phyloP scores from a whole-genome alignment of 768 basidiomycete genomes.

The Lepiota venenata region DNA sequence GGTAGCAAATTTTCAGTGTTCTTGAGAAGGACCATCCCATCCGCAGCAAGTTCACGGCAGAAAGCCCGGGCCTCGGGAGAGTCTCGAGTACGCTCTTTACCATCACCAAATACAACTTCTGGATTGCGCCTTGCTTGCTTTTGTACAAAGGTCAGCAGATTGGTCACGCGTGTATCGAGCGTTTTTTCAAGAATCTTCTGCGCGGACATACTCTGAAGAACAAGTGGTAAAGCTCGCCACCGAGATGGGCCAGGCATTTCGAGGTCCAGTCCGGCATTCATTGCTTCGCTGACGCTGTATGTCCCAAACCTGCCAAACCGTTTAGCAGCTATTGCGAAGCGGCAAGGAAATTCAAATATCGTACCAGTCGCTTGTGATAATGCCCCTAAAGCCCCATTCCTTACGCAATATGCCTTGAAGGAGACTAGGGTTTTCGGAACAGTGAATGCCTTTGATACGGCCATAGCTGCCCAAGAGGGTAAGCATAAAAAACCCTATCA shows the following conservation, averaged over 20 bases:
- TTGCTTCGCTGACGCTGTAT: slow-evolving; percentile 61
- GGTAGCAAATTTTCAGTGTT: slow-evolving; percentile 59
- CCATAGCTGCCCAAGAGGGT: slow-evolving; percentile 51
- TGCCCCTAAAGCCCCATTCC: slow-evolving; percentile 72
- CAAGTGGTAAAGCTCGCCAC: slow-evolving; percentile 52
- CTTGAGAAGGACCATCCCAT: slow-evolving; percentile 65
- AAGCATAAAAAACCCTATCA: background rate
- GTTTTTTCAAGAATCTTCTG: slow-evolving; percentile 46
- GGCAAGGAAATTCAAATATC: background rate
- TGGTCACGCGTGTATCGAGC: slow-evolving; percentile 47
- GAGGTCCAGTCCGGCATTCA: slow-evolving; percentile 76
- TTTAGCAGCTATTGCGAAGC: background rate
- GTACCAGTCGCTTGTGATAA: slow-evolving; percentile 80
- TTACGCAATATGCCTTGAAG: slow-evolving; percentile 61
- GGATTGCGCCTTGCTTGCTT: slow-evolving; percentile 51
- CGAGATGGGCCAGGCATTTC: slow-evolving; percentile 77
- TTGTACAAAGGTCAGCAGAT: slow-evolving; percentile 55
- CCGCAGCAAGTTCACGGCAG: slow-evolving; percentile 52
- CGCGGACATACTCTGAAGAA: slow-evolving; percentile 32
- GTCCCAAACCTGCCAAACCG: slow-evolving; percentile 54
- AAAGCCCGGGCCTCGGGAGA: slow-evolving; percentile 49
- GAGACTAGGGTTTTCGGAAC: slow-evolving; percentile 62
- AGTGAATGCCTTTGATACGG: slow-evolving; percentile 68
- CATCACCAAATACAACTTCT: slow-evolving; percentile 61
- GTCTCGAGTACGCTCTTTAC: slow-evolving; percentile 52